Evolutionary conservation across 2,329 filamentous ascomycete genomes (phyloP), one percentile per base, ranked within the genome.

Genomic region (Coniella vitis): DNA sequence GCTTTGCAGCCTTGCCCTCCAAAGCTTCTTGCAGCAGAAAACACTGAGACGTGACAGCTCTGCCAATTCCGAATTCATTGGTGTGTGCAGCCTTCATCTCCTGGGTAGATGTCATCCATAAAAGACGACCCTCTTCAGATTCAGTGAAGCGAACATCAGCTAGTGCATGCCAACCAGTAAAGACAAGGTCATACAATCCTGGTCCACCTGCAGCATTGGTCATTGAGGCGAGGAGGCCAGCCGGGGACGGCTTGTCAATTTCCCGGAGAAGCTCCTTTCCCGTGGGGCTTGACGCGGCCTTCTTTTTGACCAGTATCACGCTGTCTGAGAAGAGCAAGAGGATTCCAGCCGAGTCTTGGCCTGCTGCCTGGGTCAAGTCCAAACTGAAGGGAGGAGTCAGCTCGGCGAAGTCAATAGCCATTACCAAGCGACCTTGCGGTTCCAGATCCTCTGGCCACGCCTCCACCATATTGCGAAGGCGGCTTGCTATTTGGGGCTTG

Each of bases 321-420:
- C 80, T 86, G 58, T 96, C 90, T 3, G 87, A 81, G 61, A 96
- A 97, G 3, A 97, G 72, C 3, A 97, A 69, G 44, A 97, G 75
- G 20, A 95, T 82, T 1, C 87, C 86, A 2, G 79, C 70, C 37
- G 72, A 72, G 17, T 79, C 76, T 13, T 66, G 65, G 36, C 60
- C 68, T 45, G 61, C 70, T 7, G 63, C 57, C 29, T 72, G 68
- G 21, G 71, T 55, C 0, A 63, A 55, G 21, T 72, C 68, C 3
- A 54, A 45, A 20, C 57, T 56, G 58, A 86, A 95, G 1, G 90
- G 90, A 2, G 89, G 78, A 1, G 79, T 69, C 3, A 95, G 68
- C 59, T 95, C 89, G 16, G 83, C 71, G 60, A 88, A 86, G 65
- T 97, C 93, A 14, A 84, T 80, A 1, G 88, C 88, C 12, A 84